phyloP scores from a whole-genome alignment of 768 basidiomycete genomes.

The Tricholoma saponaceum region DNA sequence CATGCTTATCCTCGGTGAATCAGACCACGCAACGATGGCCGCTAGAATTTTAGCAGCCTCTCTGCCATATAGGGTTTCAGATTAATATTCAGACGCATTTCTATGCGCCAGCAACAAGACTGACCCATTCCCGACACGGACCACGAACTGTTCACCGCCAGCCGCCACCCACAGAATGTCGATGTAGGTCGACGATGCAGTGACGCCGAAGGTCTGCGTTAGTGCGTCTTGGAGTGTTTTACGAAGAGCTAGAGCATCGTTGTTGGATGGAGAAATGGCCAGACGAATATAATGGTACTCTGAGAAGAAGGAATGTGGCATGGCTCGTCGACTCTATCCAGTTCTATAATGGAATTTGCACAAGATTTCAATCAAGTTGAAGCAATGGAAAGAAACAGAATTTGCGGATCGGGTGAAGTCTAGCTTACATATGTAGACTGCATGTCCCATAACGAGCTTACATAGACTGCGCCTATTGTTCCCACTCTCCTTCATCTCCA shows the following conservation, averaged over 20 bases:
- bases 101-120: slow-evolving; percentile 2
- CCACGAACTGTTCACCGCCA: slow-evolving; percentile 34
- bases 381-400: too few relatives aligned
- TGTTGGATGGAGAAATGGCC: slow-evolving; percentile 31
- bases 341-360: neutral
- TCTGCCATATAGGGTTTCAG: slow-evolving; percentile 13
- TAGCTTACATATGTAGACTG: too few relatives aligned
- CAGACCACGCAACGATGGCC: slow-evolving; percentile 26
- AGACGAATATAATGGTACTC: slow-evolving; percentile 46
- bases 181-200: slow-evolving; percentile 45
- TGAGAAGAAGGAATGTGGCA: slow-evolving; percentile 19
- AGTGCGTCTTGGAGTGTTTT: slow-evolving; percentile 55
- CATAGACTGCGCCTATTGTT: neutral
- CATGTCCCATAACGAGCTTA: neutral
- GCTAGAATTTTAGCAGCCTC: slow-evolving; percentile 33
- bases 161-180: slow-evolving; percentile 55
- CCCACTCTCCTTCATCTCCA: neutral
- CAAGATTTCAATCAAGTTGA: neutral
- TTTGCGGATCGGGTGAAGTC: too few relatives aligned
- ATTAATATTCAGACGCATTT: neutral
- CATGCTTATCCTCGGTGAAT: slow-evolving; percentile 29
- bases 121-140: slow-evolving; percentile 40
- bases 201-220: slow-evolving; percentile 50
- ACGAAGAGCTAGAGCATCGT: slow-evolving; percentile 43
- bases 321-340: neutral